Conservation (phyloP, 164 flowering plant genomes). For the Amborella trichopoda region DNA sequence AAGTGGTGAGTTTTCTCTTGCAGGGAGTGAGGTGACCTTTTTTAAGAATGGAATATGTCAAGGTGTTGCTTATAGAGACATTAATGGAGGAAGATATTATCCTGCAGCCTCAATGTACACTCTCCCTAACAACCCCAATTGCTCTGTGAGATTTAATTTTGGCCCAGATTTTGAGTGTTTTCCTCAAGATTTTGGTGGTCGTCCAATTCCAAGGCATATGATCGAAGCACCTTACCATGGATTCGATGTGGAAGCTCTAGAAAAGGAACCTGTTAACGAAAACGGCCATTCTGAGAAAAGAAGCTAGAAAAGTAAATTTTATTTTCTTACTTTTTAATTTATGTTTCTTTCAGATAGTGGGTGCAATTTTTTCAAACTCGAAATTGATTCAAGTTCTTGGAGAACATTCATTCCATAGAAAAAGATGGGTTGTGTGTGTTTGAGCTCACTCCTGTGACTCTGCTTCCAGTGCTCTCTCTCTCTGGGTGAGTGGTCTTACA, state of each 20-base stretch:
- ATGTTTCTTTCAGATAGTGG: background rate
- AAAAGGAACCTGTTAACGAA: constrained; percentile 12
- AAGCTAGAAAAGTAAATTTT: background rate
- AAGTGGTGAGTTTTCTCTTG: too few species aligned
- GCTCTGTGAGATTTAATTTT: constrained; percentile 85
- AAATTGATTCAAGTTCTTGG: too few species aligned
- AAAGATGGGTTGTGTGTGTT: too few species aligned
- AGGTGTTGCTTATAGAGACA: constrained; percentile 84
- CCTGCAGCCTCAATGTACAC: constrained; percentile 99
- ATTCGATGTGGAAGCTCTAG: constrained; percentile 26
- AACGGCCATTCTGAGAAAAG: constrained; percentile 2
- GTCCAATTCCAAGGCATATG: constrained; percentile 73
- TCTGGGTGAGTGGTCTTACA: too few species aligned
- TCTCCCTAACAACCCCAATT: constrained; percentile 80
- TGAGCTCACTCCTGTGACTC: too few species aligned
- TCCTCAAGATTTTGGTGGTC: constrained; percentile 61
- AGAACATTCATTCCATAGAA: too few species aligned
- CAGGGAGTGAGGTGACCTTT: constrained; percentile 93
- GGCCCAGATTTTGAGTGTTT: constrained; percentile 89
- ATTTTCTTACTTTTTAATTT: background rate
- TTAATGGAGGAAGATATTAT: constrained; percentile 78
- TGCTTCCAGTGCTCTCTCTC: too few species aligned
- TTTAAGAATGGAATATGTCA: constrained; percentile 84
- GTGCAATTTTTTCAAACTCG: background rate
- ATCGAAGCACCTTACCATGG: constrained; percentile 83